Evolutionary conservation across 2,329 filamentous ascomycete genomes (phyloP), one percentile per base, ranked within the genome.

Genomic region (Nigrospora oryzae): DNA sequence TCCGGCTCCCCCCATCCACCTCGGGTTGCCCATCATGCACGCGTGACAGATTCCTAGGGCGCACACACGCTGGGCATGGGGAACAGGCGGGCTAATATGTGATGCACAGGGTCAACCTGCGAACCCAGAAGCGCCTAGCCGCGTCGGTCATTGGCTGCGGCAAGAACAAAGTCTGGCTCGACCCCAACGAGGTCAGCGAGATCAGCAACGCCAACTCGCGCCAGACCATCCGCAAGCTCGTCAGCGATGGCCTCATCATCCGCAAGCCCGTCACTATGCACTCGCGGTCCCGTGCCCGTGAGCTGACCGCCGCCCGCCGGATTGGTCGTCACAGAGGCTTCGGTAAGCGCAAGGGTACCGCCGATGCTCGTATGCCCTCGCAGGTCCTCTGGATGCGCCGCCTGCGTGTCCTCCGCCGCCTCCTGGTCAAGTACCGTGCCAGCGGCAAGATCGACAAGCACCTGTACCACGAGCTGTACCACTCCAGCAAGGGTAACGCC

Each of bases 281-380:
- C 88, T 97, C 93, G 63, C 88, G 94, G 75, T 83, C 88, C 65
- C 89, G 93, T 67, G 93, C 93, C 67, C 87, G 94, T 66, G 90
- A 93, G 74, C 81, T 98, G 71, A 95, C 86, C 73, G 87, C 88
- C 56, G 87, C 93, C 70, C 85, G 93, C 76, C 82, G 90, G 68
- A 90, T 95, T 68, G 93, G 93, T 69, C 83, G 93, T 75, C 93
- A 98, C 83, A 86, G 93, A 75, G 93, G 93, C 70, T 95, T 95
- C 79, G 93, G 93, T 88, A 98, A 98, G 89, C 89, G 93, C 76
- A 98, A 98, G 91, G 94, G 93, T 96, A 97, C 94, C 67, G 88
- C 88, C 70, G 91, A 98, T 71, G 91, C 93, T 70, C 89, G 93
- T 84, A 98, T 98, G 93, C 91, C 91, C 68, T 85, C 84, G 87